Evolutionary conservation across 345 rosid genomes (phyloP), one percentile per base, ranked within the genome.

Genomic region (Geranium rotundifolium): DNA sequence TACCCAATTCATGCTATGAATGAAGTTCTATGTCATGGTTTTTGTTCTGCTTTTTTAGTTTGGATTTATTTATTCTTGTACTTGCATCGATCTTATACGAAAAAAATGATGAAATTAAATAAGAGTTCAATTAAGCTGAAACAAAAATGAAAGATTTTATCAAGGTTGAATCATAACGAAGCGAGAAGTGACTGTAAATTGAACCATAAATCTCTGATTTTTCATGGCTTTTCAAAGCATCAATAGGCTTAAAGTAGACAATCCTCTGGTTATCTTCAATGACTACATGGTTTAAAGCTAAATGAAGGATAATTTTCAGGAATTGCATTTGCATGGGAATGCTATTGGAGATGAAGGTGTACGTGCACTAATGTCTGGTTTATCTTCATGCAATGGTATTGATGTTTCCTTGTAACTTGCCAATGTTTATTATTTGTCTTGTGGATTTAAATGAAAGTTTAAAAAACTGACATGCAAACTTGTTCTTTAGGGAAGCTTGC

Each of bases 311-410:
- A 61, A 18, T 56, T 7, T 61, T 49, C 80, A 92, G 98, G 96
- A 89, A 77, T 96, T 92, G 79, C 89, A 89, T 75, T 76, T 92
- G 77, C 95, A 89, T 74, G 98, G 96, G 56, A 89, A 92, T 75
- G 81, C 91, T 37, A 83, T 89, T 67, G 96, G 98, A 66, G 98
- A 92, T 70, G 98, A 92, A 81, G 98, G 98, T 62, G 75, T 71
- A 17, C 89, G 96, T 63, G 87, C 89, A 17, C 72, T 92, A 71
- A 80, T 85, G 79, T 82, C 85, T 27, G 93, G 98, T 64, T 82
- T 92, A 74, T 84, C 95, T 70, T 84, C 82, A 54, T 89, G 85
- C 71, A 85, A 79, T 87, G 98, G 98, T 92, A 63, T 57, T 62
- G 34, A 9, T 57, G 58, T 37, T 77, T 64, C 62, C 56, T 34